Conservation (phyloP, 192 early-diverging fungal genomes). For the Funneliformis geosporum region DNA sequence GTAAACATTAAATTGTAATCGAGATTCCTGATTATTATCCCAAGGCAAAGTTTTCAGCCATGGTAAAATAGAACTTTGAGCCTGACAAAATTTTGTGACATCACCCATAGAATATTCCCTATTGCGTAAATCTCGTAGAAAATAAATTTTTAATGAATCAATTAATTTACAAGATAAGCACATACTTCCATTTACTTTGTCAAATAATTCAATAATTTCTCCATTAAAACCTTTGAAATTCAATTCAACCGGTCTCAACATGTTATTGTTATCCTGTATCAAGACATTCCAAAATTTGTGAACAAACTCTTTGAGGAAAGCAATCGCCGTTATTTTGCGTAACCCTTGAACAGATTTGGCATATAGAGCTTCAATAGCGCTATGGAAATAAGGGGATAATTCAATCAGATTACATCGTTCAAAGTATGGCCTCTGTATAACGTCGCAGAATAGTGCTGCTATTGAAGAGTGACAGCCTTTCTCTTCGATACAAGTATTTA, state of each 20-base stretch:
- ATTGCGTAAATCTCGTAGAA: constrained; percentile 14
- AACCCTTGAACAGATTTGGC: not conserved
- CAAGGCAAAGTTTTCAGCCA: constrained; percentile 22
- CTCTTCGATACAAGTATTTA: constrained; percentile 11
- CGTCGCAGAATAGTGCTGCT: constrained; percentile 31
- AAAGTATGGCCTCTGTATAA: constrained; percentile 28
- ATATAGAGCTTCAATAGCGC: constrained; percentile 3
- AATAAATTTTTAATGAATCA: constrained; percentile 29
- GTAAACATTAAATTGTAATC: constrained; percentile 32
- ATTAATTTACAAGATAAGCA: not conserved
- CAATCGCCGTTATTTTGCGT: constrained; percentile 28
- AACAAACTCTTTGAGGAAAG: constrained; percentile 31
- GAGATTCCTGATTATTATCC: not conserved
- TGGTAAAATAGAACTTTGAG: not conserved
- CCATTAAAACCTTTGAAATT: constrained; percentile 10
- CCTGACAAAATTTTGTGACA: constrained; percentile 25
- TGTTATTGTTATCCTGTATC: not conserved
- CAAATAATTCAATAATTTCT: not conserved
- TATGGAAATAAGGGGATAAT: not conserved
- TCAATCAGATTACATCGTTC: not conserved
- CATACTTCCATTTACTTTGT: constrained; percentile 25
- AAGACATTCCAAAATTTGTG: constrained; percentile 1
- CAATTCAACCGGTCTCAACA: not conserved
- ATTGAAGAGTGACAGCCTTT: constrained; percentile 7
- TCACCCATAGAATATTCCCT: constrained; percentile 28